Percentiles rank a stretch among this genome's conserved stretches.
These are phyloP conservation scores for Hyaloperonospora arabidopsidis DNA, from an alignment of 352 stramenopile genomes.

Conservation along the genomic window DNA sequence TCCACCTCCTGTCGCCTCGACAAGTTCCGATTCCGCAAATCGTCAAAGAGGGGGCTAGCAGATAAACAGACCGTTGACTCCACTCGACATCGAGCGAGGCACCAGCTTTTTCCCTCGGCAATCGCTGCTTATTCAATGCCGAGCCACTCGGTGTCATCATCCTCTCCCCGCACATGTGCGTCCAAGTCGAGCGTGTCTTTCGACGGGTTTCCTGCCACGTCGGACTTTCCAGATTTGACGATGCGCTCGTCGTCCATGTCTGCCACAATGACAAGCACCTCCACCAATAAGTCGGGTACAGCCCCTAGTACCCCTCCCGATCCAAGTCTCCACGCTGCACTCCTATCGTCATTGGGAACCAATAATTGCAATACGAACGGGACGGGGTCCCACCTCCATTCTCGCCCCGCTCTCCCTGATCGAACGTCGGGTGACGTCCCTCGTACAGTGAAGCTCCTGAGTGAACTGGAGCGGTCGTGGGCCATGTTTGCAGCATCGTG, in stretches of 20 bases:
- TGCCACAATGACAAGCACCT: conserved; percentile 1
- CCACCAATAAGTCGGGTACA: conserved; percentile 1
- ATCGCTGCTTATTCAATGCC: too few relatives aligned
- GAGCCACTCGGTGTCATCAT: conserved; percentile 10
- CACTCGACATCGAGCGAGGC: too few relatives aligned
- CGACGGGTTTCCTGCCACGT: background rate
- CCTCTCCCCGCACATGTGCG: conserved; percentile 14
- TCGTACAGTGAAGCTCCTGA: conserved; percentile 58
- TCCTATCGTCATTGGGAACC: conserved; percentile 4
- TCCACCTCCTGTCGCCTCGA: too few relatives aligned
- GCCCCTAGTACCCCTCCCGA: too few relatives aligned
- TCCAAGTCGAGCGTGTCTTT: conserved; percentile 16
- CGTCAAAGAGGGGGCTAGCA: too few relatives aligned
- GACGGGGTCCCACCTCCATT: too few relatives aligned
- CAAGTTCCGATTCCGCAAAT: too few relatives aligned
- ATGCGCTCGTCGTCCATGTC: conserved; percentile 11
- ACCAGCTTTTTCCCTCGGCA: too few relatives aligned
- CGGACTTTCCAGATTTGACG: conserved; percentile 7
- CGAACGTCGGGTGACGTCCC: conserved; percentile 26
- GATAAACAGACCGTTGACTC: too few relatives aligned
- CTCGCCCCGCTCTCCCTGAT: too few relatives aligned
- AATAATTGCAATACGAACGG: too few relatives aligned
- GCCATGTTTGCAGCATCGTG: conserved; percentile 62
- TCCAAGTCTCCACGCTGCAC: conserved; percentile 2
- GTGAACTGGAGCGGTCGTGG: conserved; percentile 63